These are phyloP conservation scores for Dichomitus squalens DNA, from an alignment of 1,284 basidiomycete species.

Conservation along the genomic window DNA sequence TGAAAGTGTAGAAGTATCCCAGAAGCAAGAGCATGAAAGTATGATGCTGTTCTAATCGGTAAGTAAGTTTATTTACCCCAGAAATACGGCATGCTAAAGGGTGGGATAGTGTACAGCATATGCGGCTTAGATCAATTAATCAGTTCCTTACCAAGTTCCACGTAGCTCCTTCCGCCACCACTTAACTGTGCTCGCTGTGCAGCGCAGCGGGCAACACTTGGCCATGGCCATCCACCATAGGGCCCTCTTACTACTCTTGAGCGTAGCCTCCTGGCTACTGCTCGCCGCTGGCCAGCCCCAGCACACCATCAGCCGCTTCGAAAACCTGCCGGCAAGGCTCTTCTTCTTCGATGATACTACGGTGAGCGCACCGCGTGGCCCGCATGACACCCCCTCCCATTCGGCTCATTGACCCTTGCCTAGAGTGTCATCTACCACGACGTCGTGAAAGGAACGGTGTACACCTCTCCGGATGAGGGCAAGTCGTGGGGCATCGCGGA, in stretches of 20 bases:
- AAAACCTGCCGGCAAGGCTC: constrained; percentile 79
- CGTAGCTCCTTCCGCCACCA: constrained; percentile 8
- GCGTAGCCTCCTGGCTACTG: constrained; percentile 30
- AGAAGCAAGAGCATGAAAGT: no score
- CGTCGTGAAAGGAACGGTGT: constrained; percentile 64
- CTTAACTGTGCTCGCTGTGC: constrained; percentile 19
- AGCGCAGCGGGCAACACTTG: constrained; percentile 26
- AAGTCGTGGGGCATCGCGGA: constrained; percentile 73
- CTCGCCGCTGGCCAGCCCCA: constrained; percentile 42
- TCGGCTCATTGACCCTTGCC: neutral
- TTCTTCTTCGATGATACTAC: constrained; percentile 94
- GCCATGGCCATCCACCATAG: constrained; percentile 41
- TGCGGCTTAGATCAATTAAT: neutral
- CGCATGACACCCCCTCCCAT: constrained; percentile 12
- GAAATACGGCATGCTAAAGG: no score
- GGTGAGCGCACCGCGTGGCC: constrained; percentile 45
- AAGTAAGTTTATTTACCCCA: no score
- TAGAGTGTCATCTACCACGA: constrained; percentile 88
- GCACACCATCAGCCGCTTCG: constrained; percentile 51
- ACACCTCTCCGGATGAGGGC: constrained; percentile 90
- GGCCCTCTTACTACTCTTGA: constrained; percentile 38
- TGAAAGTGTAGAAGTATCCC: no score
- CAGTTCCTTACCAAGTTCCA: neutral
- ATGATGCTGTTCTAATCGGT: no score
- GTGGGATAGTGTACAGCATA: no score